A percentile compares a stretch with the other conserved stretches of the same genome.
Conservation (phyloP, 768 basidiomycete species). For the Mycena filopes region DNA sequence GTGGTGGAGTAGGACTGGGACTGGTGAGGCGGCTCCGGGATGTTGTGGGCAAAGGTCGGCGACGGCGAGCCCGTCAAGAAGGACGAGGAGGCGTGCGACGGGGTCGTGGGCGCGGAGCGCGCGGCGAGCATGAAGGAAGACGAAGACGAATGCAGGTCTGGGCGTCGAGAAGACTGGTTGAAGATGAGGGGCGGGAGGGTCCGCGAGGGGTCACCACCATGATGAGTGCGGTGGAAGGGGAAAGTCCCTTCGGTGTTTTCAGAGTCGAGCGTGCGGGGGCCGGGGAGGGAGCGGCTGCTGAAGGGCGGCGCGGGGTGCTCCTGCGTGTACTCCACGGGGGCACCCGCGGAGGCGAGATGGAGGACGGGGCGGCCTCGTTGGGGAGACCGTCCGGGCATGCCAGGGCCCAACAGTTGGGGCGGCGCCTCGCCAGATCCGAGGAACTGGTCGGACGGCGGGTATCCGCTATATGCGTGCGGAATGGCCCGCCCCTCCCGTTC, state of each 20-base stretch:
- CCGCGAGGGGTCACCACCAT: conserved; percentile 45
- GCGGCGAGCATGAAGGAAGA: conserved; percentile 28
- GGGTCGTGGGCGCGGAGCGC: conserved; percentile 38
- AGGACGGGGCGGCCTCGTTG: conserved; percentile 36
- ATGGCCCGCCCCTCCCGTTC: conserved; percentile 27
- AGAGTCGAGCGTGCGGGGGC: conserved; percentile 23
- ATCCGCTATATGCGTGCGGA: conserved; percentile 30
- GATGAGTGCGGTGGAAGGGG: conserved; percentile 24
- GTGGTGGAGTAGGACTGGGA: conserved; percentile 30
- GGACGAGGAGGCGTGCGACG: conserved; percentile 25
- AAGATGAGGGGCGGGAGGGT: conserved; percentile 49
- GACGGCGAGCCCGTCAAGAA: conserved; percentile 48
- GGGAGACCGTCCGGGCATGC: conserved; percentile 56
- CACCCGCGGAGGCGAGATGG: conserved; percentile 14
- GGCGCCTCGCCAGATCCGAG: conserved; percentile 47
- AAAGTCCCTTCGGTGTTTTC: conserved; percentile 10
- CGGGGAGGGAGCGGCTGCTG: conserved; percentile 25
- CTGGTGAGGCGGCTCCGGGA: no score
- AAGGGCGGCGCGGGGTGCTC: conserved; percentile 20
- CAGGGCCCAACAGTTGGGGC: conserved; percentile 62
- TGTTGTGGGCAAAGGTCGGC: conserved; percentile 45
- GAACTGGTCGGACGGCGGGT: conserved; percentile 42
- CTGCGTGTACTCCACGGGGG: conserved; percentile 5
- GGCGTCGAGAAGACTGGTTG: conserved; percentile 29
- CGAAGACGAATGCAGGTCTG: conserved; percentile 20